Conservation (phyloP, 1,139 yeast genomes). For the Scheffersomyces illinoinensis region DNA sequence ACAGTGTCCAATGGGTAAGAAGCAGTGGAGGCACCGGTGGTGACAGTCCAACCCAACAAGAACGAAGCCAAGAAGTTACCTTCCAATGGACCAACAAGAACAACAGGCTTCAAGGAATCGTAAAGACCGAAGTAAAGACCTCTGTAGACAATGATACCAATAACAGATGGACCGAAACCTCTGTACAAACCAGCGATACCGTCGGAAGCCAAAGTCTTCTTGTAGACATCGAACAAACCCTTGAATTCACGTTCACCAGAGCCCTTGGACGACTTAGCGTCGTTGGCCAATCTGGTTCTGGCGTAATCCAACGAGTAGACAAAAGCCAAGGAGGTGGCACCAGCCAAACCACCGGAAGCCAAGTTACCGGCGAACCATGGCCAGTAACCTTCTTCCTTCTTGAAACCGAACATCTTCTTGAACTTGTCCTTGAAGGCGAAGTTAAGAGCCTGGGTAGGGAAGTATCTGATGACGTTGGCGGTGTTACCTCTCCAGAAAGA, state of each 20-base stretch:
- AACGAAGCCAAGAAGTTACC: conserved; percentile 57
- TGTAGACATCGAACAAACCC: conserved; percentile 56
- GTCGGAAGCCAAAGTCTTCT: conserved; percentile 54
- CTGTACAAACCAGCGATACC: conserved; percentile 60
- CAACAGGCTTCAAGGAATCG: conserved; percentile 56
- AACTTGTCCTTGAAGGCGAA: conserved; percentile 56
- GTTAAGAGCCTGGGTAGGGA: conserved; percentile 58
- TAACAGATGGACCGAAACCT: conserved; percentile 58
- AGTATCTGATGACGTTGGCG: conserved; percentile 55
- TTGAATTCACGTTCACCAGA: conserved; percentile 52
- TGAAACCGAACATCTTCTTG: conserved; percentile 54
- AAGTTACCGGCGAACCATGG: conserved; percentile 56
- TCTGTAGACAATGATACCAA: conserved; percentile 57
- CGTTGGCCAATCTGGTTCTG: conserved; percentile 58
- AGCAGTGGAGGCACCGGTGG: conserved; percentile 57
- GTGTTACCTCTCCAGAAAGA: conserved; percentile 62
- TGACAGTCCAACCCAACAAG: conserved; percentile 57
- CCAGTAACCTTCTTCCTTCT: conserved; percentile 53
- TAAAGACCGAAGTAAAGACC: conserved; percentile 58
- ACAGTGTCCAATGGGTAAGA: conserved; percentile 57
- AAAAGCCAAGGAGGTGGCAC: conserved; percentile 56
- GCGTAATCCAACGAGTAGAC: conserved; percentile 58
- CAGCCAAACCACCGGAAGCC: conserved; percentile 59
- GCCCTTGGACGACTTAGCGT: conserved; percentile 52
- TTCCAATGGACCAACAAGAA: conserved; percentile 55